Percentiles rank a stretch among this genome's conserved stretches.
These are phyloP conservation scores for Camellia oleifera DNA, from an alignment of 179 eudicot species.

Conservation along the genomic window DNA sequence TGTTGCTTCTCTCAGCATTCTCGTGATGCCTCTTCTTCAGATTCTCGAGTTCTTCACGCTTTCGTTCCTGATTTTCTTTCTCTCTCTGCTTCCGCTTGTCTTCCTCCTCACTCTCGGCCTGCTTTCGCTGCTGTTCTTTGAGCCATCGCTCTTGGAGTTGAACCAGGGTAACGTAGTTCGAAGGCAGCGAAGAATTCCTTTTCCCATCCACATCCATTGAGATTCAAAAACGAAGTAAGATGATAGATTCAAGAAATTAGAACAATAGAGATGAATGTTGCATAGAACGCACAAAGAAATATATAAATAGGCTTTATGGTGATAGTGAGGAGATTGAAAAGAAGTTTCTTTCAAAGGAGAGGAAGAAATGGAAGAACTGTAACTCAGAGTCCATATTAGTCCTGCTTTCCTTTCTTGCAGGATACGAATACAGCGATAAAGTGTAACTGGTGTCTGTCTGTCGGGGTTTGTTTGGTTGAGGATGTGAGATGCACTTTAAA, in stretches of 20 bases:
- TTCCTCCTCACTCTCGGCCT: constrained; percentile 8
- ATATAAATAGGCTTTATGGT: too few species aligned
- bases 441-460: too few species aligned
- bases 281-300: too few species aligned
- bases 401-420: too few species aligned
- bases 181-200: constrained; percentile 6
- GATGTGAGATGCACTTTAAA: too few species aligned
- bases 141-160: constrained; percentile 17
- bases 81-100: neutral
- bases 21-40: neutral
- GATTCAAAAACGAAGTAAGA: neutral
- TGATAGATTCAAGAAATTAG: neutral
- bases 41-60: neutral
- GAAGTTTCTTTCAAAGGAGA: too few species aligned
- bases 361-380: too few species aligned
- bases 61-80: neutral
- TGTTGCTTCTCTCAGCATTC: neutral
- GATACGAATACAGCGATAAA: too few species aligned
- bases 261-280: too few species aligned
- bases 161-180: constrained; percentile 19
- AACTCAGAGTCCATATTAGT: too few species aligned
- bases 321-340: too few species aligned
- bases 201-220: neutral
- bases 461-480: too few species aligned
- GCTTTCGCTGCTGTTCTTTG: constrained; percentile 10